Conservation (phyloP, 257 asterid species). For the Nicotiana noctiflora region DNA sequence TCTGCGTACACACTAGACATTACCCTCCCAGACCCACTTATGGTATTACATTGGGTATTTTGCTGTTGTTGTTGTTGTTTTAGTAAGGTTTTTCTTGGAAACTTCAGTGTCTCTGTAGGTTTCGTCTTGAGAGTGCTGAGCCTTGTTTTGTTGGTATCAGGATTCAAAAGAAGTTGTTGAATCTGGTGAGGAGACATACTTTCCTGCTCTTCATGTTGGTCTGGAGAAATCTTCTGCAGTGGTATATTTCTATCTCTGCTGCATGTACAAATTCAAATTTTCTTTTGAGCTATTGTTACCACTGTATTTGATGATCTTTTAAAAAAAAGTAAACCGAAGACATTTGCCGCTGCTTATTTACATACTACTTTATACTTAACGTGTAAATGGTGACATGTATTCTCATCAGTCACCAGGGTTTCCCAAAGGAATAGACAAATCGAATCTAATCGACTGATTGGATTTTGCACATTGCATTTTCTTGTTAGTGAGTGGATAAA, state of each 20-base stretch:
- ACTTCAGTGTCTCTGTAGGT: neutral
- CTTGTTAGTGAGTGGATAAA: neutral
- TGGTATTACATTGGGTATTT: no score
- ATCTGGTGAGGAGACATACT: slow-evolving; percentile 90
- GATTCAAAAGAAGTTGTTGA: slow-evolving; percentile 49
- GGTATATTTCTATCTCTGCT: slow-evolving; percentile 40
- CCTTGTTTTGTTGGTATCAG: slow-evolving; percentile 30
- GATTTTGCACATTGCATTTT: neutral
- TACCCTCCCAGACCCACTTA: no score
- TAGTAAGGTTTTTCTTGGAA: neutral
- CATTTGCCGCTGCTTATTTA: neutral
- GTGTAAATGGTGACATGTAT: neutral
- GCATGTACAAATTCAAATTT: neutral
- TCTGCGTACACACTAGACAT: no score
- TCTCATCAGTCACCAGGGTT: neutral
- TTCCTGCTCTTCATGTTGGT: slow-evolving; percentile 86
- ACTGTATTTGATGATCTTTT: neutral
- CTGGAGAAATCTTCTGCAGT: slow-evolving; percentile 68
- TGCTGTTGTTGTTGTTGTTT: neutral
- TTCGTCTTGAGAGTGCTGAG: neutral
- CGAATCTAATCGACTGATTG: neutral
- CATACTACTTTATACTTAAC: neutral
- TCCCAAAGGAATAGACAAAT: neutral
- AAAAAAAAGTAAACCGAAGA: neutral
- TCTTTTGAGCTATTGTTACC: neutral